Percentiles rank a stretch among this genome's conserved stretches.
Conservation (phyloP, 2,329 filamentous ascomycete species). For the Penicillium sp. region DNA sequence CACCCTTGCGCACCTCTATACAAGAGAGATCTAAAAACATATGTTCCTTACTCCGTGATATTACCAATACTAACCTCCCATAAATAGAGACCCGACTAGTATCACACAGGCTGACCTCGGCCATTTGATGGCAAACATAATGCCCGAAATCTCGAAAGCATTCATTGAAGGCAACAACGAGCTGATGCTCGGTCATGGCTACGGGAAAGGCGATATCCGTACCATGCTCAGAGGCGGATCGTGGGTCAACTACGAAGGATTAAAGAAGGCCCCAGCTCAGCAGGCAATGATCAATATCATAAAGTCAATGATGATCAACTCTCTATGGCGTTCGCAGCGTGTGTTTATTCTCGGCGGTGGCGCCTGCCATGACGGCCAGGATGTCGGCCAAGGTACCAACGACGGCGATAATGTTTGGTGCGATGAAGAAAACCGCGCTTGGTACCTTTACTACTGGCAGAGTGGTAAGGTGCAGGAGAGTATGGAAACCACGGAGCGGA, state of each 20-base stretch:
- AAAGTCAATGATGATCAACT: slow-evolving; percentile 11
- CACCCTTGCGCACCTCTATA: too few relatives aligned
- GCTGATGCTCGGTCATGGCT: slow-evolving; percentile 10
- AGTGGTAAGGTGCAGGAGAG: slow-evolving; percentile 10
- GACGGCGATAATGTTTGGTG: too few relatives aligned
- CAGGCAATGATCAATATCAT: slow-evolving; percentile 15
- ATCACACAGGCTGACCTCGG: too few relatives aligned
- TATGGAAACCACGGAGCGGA: too few relatives aligned
- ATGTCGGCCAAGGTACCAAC: slow-evolving; percentile 12
- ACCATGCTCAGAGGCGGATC: slow-evolving; percentile 12
- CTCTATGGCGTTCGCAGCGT: slow-evolving; percentile 14
- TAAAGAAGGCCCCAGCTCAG: slow-evolving; percentile 15
- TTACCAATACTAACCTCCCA: too few relatives aligned
- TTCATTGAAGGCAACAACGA: slow-evolving; percentile 18
- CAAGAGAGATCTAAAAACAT: too few relatives aligned
- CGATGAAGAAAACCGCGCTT: too few relatives aligned
- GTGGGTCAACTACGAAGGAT: slow-evolving; percentile 9
- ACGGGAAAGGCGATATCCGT: slow-evolving; percentile 13
- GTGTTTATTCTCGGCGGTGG: slow-evolving; percentile 18
- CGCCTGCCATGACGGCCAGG: slow-evolving; percentile 13
- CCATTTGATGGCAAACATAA: slow-evolving; percentile 9
- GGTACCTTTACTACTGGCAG: slow-evolving; percentile 20
- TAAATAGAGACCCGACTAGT: too few relatives aligned
- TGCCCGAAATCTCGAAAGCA: slow-evolving; percentile 15
- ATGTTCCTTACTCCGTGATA: background rate